Evolutionary conservation across 2,329 filamentous ascomycete species (phyloP).

Genomic region (Aspergillus arachidicola): DNA sequence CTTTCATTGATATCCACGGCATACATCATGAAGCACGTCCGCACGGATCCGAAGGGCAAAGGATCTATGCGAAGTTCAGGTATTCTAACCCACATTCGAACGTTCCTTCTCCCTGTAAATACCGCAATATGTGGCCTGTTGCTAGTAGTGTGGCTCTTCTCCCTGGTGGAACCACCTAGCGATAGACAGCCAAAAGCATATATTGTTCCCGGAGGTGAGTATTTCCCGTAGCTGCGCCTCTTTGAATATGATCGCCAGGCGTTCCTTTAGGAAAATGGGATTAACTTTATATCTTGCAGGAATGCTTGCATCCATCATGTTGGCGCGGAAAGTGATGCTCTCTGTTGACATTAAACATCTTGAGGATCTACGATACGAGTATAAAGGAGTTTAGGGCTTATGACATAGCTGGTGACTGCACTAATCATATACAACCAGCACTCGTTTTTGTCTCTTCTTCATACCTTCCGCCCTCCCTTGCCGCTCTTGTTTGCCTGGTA

Average conservation of each 20-base stretch:
- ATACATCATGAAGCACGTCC: constrained; percentile 38
- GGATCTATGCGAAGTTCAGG: constrained; percentile 27
- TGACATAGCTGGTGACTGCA: background rate
- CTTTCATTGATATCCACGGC: constrained; percentile 42
- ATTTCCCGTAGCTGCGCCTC: background rate
- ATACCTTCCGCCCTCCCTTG: background rate
- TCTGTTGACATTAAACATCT: constrained; percentile 43
- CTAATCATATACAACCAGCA: background rate
- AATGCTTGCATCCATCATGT: constrained; percentile 33
- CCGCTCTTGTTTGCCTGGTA: background rate
- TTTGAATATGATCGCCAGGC: constrained; percentile 14
- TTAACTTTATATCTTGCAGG: constrained; percentile 31
- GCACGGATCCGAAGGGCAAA: constrained; percentile 33
- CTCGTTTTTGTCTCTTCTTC: background rate
- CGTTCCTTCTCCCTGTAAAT: constrained; percentile 32
- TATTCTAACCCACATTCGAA: constrained; percentile 21
- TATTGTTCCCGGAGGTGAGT: constrained; percentile 43
- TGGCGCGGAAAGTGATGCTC: constrained; percentile 38
- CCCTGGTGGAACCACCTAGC: constrained; percentile 16
- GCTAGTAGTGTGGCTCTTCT: constrained; percentile 29
- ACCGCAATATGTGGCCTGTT: constrained; percentile 33
- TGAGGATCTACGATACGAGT: constrained; percentile 43
- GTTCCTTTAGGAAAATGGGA: background rate
- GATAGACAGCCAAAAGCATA: constrained; percentile 32
- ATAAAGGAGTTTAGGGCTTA: constrained; percentile 41